These are phyloP conservation scores for Tieghemostelium lacteum DNA, from an alignment of 78 protist genomes.

Conservation along the genomic window DNA sequence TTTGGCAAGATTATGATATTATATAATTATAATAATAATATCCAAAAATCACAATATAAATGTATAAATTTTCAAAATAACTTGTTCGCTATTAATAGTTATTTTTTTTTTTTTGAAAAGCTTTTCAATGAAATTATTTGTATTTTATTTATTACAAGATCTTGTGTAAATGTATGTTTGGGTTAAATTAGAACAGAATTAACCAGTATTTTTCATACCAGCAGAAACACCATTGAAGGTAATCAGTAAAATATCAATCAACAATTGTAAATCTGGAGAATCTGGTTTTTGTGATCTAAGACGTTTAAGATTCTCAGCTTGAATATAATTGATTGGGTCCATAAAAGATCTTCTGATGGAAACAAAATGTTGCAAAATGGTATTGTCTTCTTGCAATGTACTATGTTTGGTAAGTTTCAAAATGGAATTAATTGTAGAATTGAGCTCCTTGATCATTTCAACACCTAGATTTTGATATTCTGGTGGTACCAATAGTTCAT, in stretches of 20 bases:
- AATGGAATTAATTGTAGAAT: constrained; percentile 10
- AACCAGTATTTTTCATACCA: constrained; percentile 77
- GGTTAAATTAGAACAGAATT: too few species aligned
- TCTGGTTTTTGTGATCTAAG: constrained; percentile 31
- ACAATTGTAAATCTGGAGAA: constrained; percentile 20
- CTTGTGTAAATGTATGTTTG: too few species aligned
- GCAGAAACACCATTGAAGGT: constrained; percentile 66
- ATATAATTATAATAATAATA: too few species aligned
- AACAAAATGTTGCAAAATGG: constrained; percentile 56
- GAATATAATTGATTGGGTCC: constrained; percentile 66
- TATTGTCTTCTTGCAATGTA: constrained; percentile 64
- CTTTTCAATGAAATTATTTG: too few species aligned
- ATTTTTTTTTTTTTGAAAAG: too few species aligned
- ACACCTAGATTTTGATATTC: constrained; percentile 26
- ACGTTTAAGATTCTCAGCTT: constrained; percentile 40
- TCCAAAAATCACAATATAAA: too few species aligned
- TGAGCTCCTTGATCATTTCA: constrained; percentile 6
- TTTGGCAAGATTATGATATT: too few species aligned
- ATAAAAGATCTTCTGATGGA: constrained; percentile 36
- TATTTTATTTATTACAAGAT: too few species aligned
- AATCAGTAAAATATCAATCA: constrained; percentile 58
- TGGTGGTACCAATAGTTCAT: constrained; percentile 40
- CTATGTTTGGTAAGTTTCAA: constrained; percentile 21
- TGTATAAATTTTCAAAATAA: too few species aligned
- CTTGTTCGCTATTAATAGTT: too few species aligned